Base-by-base conservation (phyloP, 306 rosid species). In the Sechiopsis laciniata region DNA sequence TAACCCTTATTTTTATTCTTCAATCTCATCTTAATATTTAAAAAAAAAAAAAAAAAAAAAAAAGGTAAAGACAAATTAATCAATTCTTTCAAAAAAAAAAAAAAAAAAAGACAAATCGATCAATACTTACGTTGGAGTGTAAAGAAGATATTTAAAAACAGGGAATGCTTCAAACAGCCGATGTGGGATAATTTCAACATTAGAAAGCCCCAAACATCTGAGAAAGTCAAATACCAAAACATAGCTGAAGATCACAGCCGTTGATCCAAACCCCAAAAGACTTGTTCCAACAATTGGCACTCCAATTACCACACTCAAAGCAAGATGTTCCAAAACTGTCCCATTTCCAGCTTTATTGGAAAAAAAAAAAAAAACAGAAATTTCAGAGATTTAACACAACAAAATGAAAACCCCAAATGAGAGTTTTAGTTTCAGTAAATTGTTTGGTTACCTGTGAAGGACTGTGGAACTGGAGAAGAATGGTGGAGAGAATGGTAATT, bases 401-500 rank as follows among this genome's bases (percentile, higher is more conserved):
- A 42, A 60, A 24, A 26, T 2, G 9, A 21, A 21, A 59, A 67
- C 0, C 13, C 21, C 20, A 7, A 64, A 20, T 11, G 56, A 24
- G 62, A 12, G 22, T 9, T 32, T 26, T 24, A 32, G 26, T 55
- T 45, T 0, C 63, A 73, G 24, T 9, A 0, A 21, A 45, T 20
- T 8, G 7, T 13, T 6, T 35, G 8, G 11, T 24, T 14, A 94
- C 99, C 97, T 20, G 97, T 94, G 2, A 83, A 78, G 13, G 88
- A 68, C 7, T 79, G 83, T 2, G 95, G 95, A 1, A 91, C 87
- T 0, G 88, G 83, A 72, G 97, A 86, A 7, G 99, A 86, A 83
- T 94, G 99, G 67, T 94, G 96, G 64, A 89, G 74, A 55, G 96
- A 89, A 73, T 94, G 99, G 80, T 94, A 86, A 60, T 79, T 77